Conservation (phyloP, 371 early-diverging fungal genomes). For the Sanchytrium tribonematis region DNA sequence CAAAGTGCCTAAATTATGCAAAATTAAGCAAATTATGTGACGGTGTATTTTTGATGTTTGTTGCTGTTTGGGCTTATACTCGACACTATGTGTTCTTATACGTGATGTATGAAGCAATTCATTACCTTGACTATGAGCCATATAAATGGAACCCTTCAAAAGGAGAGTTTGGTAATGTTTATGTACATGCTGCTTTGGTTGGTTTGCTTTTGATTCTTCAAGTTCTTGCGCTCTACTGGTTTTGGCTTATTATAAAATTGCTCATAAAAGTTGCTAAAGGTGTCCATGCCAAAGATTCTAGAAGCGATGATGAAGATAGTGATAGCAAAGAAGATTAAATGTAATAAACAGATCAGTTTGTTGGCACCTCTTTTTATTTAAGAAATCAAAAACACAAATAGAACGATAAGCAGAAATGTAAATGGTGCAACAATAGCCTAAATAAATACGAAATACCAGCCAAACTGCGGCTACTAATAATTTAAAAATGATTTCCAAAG, state of each 20-base stretch:
- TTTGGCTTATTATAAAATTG: slow-evolving; percentile 34
- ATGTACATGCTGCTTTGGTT: slow-evolving; percentile 23
- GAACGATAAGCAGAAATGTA: too few relatives aligned
- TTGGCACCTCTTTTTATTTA: too few relatives aligned
- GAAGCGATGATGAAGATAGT: too few relatives aligned
- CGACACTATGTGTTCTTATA: slow-evolving; percentile 32
- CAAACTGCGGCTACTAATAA: too few relatives aligned
- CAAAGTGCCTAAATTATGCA: slow-evolving; percentile 41
- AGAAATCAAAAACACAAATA: too few relatives aligned
- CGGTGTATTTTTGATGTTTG: slow-evolving; percentile 38
- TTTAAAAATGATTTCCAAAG: too few relatives aligned
- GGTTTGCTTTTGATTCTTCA: slow-evolving; percentile 28
- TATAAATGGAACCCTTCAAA: slow-evolving; percentile 33
- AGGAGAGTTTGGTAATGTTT: slow-evolving; percentile 25
- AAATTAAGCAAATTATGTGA: slow-evolving; percentile 22
- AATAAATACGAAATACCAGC: too few relatives aligned
- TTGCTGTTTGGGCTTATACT: slow-evolving; percentile 41
- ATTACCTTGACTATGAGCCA: too few relatives aligned
- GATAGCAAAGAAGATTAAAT: too few relatives aligned
- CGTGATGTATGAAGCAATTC: slow-evolving; percentile 27
- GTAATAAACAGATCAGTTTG: too few relatives aligned
- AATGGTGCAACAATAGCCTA: too few relatives aligned
- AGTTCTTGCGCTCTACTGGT: slow-evolving; percentile 41
- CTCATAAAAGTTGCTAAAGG: slow-evolving; percentile 30
- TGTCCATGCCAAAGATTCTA: slow-evolving; percentile 11